phyloP scores from a whole-genome alignment of 2,329 filamentous ascomycete species.

The Tolypocladium pustulatum region DNA sequence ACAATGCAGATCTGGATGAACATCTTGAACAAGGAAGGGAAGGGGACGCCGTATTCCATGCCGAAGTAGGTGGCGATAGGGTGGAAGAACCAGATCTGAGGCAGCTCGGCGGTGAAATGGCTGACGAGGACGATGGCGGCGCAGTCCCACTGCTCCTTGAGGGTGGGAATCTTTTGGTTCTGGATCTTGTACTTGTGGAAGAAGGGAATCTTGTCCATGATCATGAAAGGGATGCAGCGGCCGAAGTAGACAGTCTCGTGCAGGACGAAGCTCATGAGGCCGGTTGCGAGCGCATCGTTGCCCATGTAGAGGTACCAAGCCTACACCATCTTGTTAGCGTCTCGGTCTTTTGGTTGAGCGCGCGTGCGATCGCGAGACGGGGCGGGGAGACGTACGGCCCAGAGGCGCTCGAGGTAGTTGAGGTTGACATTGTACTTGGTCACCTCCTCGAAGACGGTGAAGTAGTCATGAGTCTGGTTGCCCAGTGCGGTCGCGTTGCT shows the following conservation, averaged over 20 bases:
- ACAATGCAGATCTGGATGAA: constrained; percentile 84
- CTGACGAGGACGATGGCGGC: constrained; percentile 84
- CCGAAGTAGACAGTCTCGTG: constrained; percentile 95
- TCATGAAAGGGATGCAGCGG: constrained; percentile 79
- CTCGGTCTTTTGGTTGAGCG: neutral
- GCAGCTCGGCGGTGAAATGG: constrained; percentile 96
- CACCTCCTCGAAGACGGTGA: constrained; percentile 51
- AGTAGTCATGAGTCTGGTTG: constrained; percentile 40
- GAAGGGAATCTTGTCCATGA: constrained; percentile 78
- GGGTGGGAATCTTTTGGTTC: constrained; percentile 78
- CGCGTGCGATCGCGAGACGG: neutral
- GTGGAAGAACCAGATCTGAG: constrained; percentile 99
- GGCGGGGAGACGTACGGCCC: constrained; percentile 53
- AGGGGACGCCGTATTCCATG: constrained; percentile 78
- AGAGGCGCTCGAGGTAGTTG: constrained; percentile 77
- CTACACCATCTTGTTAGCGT: constrained; percentile 16
- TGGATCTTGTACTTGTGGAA: constrained; percentile 96
- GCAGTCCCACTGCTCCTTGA: constrained; percentile 89
- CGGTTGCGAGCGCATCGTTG: constrained; percentile 92
- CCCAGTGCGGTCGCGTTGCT: constrained; percentile 41
- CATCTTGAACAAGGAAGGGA: constrained; percentile 79
- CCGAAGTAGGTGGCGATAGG: constrained; percentile 89
- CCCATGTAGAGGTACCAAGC: constrained; percentile 98
- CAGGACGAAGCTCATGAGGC: constrained; percentile 94
- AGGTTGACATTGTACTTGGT: constrained; percentile 73